phyloP scores from a whole-genome alignment of 352 stramenopile genomes.

The Phytopythium sindhum region DNA sequence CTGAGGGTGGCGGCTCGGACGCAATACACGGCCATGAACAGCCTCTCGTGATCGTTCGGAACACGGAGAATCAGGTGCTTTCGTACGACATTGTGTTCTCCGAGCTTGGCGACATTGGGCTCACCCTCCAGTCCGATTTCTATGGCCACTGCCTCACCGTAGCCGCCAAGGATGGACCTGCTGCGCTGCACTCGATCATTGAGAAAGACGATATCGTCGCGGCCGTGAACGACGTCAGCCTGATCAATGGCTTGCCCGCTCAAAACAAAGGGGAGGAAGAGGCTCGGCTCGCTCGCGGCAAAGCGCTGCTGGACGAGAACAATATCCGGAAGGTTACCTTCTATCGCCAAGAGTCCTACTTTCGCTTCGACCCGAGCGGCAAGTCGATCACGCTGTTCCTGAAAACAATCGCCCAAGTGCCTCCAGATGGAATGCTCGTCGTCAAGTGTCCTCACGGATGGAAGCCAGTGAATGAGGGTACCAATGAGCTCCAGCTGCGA shows the following conservation, averaged over 20 bases:
- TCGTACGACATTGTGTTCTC: slow-evolving; percentile 61
- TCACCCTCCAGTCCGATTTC: slow-evolving; percentile 52
- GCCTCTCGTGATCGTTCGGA: slow-evolving; percentile 45
- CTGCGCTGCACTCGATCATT: slow-evolving; percentile 39
- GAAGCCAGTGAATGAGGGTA: slow-evolving; percentile 16
- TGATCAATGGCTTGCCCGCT: slow-evolving; percentile 24
- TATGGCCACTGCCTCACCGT: slow-evolving; percentile 53
- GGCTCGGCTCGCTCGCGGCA: slow-evolving; percentile 20
- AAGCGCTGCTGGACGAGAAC: slow-evolving; percentile 23
- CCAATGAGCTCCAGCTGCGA: slow-evolving; percentile 16
- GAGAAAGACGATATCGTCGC: slow-evolving; percentile 55
- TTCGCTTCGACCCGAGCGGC: slow-evolving; percentile 27
- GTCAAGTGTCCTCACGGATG: slow-evolving; percentile 30
- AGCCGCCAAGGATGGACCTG: slow-evolving; percentile 26
- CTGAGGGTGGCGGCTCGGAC: slow-evolving; percentile 1
- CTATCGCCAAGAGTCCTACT: slow-evolving; percentile 51
- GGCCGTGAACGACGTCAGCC: slow-evolving; percentile 25
- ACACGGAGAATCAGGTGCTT: slow-evolving; percentile 60
- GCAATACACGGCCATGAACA: slow-evolving; percentile 19
- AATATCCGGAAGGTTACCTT: slow-evolving; percentile 35
- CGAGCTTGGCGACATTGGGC: slow-evolving; percentile 34
- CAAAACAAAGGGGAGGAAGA: slow-evolving; percentile 29
- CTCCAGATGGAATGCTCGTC: slow-evolving; percentile 23
- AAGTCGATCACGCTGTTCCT: slow-evolving; percentile 30
- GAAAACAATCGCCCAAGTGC: slow-evolving; percentile 32